These are phyloP conservation scores for Antitrichia curtipendula DNA, from an alignment of 225 moss, liverwort and hornwort species.

Conservation along the genomic window DNA sequence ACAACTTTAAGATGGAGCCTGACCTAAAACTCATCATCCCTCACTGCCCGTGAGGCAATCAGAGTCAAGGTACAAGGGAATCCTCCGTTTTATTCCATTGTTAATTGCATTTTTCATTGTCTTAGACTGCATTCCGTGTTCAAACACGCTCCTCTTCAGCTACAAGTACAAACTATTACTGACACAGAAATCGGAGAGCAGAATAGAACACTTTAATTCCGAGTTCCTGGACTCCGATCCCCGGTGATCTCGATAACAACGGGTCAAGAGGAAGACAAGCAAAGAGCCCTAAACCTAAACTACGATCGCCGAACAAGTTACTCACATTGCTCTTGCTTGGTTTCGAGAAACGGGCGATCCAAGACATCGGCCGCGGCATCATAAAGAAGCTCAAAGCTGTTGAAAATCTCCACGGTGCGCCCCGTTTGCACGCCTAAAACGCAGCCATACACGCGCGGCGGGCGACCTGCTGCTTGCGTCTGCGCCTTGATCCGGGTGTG, in stretches of 20 bases:
- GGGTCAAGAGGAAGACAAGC: background rate
- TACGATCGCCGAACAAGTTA: background rate
- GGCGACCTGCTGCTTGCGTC: constrained; percentile 25
- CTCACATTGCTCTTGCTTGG: constrained; percentile 99
- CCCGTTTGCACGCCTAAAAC: constrained; percentile 94
- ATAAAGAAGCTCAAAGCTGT: constrained; percentile 89
- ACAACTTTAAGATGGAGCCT: background rate
- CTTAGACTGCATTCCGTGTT: background rate
- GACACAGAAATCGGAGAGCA: background rate
- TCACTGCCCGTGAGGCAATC: background rate
- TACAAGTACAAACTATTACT: background rate
- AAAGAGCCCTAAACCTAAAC: background rate
- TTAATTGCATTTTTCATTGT: background rate
- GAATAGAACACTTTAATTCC: background rate
- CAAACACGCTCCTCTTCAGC: background rate
- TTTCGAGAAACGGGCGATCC: constrained; percentile 88
- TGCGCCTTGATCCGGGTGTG: constrained; percentile 90
- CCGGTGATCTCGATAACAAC: background rate
- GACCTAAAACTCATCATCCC: background rate
- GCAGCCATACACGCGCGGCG: constrained; percentile 79
- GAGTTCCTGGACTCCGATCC: background rate
- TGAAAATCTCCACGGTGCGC: constrained; percentile 89
- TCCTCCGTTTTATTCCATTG: background rate
- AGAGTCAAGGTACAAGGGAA: background rate
- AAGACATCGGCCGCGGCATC: constrained; percentile 43